Percentiles rank a stretch among this genome's conserved stretches.
Evolutionary conservation across 2,329 filamentous ascomycete genomes (phyloP).

Genomic region (Fusarium clavum): DNA sequence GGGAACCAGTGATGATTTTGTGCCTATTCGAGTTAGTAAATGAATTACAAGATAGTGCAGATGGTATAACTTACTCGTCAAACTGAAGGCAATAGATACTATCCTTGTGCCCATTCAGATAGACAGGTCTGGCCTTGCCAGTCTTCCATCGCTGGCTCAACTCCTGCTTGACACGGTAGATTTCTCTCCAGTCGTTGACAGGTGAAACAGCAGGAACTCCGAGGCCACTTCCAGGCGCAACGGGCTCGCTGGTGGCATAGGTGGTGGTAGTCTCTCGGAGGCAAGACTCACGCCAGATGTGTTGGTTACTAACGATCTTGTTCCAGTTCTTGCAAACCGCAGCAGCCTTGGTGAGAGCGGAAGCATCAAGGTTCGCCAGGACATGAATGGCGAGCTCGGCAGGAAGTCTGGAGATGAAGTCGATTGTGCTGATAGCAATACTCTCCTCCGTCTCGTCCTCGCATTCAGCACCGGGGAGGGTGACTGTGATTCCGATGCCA

Average conservation of each 20-base stretch:
- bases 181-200: conserved; percentile 84
- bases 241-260: conserved; percentile 66
- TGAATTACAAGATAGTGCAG: not conserved
- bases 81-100: conserved; percentile 99
- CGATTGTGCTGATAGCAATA: conserved; percentile 62
- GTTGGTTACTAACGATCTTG: conserved; percentile 60
- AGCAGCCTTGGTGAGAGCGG: conserved; percentile 61
- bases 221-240: conserved; percentile 66
- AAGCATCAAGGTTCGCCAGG: conserved; percentile 66
- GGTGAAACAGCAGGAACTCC: conserved; percentile 67
- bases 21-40: conserved; percentile 65
- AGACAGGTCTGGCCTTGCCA: conserved; percentile 82
- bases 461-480: conserved; percentile 54
- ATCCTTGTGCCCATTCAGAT: conserved; percentile 92
- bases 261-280: conserved; percentile 69
- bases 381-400: conserved; percentile 70
- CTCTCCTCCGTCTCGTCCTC: conserved; percentile 51
- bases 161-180: conserved; percentile 81
- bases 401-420: conserved; percentile 68
- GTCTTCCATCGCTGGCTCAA: conserved; percentile 84
- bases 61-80: conserved; percentile 78
- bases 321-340: conserved; percentile 65
- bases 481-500: conserved; percentile 71
- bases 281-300: conserved; percentile 74
- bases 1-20: conserved; percentile 96